Conservation (phyloP, 1,284 basidiomycete species). For the Marasmius oreades region DNA sequence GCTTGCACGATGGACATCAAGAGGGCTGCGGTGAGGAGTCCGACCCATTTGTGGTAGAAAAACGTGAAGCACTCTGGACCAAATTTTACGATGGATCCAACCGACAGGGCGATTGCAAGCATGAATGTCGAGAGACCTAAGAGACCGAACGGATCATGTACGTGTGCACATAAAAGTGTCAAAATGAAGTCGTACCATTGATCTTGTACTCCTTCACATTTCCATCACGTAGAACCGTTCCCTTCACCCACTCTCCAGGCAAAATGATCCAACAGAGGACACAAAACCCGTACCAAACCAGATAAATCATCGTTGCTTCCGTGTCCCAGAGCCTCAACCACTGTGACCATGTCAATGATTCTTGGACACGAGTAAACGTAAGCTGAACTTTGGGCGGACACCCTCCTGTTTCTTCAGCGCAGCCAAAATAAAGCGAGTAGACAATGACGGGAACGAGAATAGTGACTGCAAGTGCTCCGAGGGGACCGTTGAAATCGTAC, state of each 20-base stretch:
- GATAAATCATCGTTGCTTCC: constrained; percentile 73
- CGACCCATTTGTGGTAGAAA: constrained; percentile 90
- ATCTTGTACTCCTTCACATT: constrained; percentile 85
- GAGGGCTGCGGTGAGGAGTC: constrained; percentile 81
- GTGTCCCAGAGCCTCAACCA: constrained; percentile 80
- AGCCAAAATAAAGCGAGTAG: constrained; percentile 84
- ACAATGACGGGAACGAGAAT: constrained; percentile 69
- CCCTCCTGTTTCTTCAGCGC: constrained; percentile 74
- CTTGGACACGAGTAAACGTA: constrained; percentile 28
- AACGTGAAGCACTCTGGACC: constrained; percentile 85
- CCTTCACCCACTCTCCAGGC: constrained; percentile 85
- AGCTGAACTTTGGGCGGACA: constrained; percentile 59
- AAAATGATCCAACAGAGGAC: constrained; percentile 81
- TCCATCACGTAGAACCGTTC: constrained; percentile 77
- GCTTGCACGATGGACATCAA: constrained; percentile 79
- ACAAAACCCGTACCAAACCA: constrained; percentile 88
- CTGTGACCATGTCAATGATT: constrained; percentile 37
- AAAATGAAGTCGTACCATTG: constrained; percentile 64
- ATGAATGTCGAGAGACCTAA: constrained; percentile 86
- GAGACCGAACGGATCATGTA: background rate
- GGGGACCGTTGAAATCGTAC: constrained; percentile 86
- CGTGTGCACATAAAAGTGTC: background rate
- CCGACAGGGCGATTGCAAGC: constrained; percentile 67
- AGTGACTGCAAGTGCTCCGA: constrained; percentile 73
- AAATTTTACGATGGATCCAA: constrained; percentile 65